Conservation (phyloP, 805 yeast species). For the Saccharomyces jurei region DNA sequence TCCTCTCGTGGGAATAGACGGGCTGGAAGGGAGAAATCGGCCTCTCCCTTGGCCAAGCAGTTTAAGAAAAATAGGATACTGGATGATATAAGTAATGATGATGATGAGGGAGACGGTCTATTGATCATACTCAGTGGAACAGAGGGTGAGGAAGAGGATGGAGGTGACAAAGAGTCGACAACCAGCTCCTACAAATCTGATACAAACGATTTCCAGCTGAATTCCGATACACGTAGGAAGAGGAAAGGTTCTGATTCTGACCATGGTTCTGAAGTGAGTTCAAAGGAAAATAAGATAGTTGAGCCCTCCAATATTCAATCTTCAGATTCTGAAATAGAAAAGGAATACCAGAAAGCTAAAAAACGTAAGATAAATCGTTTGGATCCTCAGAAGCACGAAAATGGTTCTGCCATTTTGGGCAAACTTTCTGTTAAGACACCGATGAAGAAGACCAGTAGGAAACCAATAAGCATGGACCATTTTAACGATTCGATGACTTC, state of each 20-base stretch:
- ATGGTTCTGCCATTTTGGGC: neutral
- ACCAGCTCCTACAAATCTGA: neutral
- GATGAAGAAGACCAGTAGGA: neutral
- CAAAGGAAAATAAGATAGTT: neutral
- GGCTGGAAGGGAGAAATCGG: neutral
- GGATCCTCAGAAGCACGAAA: neutral
- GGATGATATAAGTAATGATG: slow-evolving; percentile 6
- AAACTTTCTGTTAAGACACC: neutral
- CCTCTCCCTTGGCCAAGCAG: neutral
- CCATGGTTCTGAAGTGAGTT: neutral
- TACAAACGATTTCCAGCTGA: slow-evolving; percentile 9
- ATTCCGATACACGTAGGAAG: neutral
- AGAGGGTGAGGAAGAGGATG: slow-evolving; percentile 3
- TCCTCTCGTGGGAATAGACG: slow-evolving; percentile 1
- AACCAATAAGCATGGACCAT: neutral
- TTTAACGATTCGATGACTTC: neutral
- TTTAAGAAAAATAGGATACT: slow-evolving; percentile 4
- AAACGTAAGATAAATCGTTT: neutral
- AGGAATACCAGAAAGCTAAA: neutral
- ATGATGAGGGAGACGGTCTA: slow-evolving; percentile 5
- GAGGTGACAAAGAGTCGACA: slow-evolving; percentile 10
- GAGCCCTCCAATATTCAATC: neutral
- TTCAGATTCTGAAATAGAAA: neutral
- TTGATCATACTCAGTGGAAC: slow-evolving; percentile 1
- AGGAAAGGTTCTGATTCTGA: neutral